phyloP scores from a whole-genome alignment of 768 basidiomycete species.

The Lyophyllum decastes region DNA sequence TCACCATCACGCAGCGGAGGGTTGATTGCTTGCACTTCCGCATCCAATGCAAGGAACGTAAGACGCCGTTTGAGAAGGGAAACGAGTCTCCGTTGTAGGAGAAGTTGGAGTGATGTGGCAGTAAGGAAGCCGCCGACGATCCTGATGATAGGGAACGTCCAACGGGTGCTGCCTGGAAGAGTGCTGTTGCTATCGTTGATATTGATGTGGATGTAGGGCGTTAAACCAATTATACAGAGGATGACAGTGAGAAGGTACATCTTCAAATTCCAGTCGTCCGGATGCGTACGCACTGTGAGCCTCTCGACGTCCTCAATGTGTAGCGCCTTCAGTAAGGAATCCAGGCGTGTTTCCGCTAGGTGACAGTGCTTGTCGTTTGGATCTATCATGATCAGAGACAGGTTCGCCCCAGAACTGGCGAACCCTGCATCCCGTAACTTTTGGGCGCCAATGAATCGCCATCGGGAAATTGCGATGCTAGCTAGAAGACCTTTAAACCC shows the following conservation, averaged over 20 bases:
- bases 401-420: conserved; percentile 6
- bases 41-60: background rate
- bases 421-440: conserved; percentile 13
- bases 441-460: conserved; percentile 9
- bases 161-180: background rate
- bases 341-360: conserved; percentile 10
- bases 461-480: conserved; percentile 6
- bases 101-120: conserved; percentile 12
- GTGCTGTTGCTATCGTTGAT: background rate
- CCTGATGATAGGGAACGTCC: conserved; percentile 14
- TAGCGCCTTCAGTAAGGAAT: conserved; percentile 4
- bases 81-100: conserved; percentile 10
- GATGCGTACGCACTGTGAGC: background rate
- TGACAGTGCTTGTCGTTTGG: background rate
- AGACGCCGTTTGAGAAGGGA: conserved; percentile 1
- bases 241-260: conserved; percentile 4
- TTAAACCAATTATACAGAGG: background rate
- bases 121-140: conserved; percentile 14
- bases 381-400: conserved; percentile 17
- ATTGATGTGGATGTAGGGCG: conserved; percentile 12
- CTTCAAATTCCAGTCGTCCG: conserved; percentile 7
- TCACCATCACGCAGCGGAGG: background rate
- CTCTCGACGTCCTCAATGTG: conserved; percentile 8
- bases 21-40: background rate
- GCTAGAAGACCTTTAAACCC: conserved; percentile 16